phyloP scores from a whole-genome alignment of 257 asterid genomes.

The Solanum raphanifolium region DNA sequence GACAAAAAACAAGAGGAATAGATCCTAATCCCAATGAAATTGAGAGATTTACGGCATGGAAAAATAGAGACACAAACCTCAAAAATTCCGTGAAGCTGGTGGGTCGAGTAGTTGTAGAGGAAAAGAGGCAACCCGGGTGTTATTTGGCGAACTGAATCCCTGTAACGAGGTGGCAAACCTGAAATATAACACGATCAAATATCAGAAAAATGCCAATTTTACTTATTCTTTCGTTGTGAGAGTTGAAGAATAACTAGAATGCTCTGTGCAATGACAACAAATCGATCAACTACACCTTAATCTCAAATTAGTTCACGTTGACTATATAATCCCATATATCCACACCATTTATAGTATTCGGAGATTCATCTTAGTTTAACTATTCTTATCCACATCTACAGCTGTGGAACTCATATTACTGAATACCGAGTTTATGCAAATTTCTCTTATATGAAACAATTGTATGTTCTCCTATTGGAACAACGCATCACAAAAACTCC shows the following conservation, averaged over 20 bases:
- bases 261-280: background rate
- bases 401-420: background rate
- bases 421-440: background rate
- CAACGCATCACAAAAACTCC: background rate
- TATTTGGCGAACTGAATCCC: slow-evolving; percentile 82
- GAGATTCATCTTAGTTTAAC: background rate
- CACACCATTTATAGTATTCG: background rate
- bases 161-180: slow-evolving; percentile 92
- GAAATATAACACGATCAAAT: background rate
- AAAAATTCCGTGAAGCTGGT: slow-evolving; percentile 86
- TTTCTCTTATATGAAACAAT: background rate
- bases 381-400: background rate
- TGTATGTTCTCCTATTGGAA: background rate
- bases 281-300: background rate
- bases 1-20: background rate
- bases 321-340: background rate
- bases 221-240: background rate
- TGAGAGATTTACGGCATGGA: background rate
- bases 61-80: slow-evolving; percentile 43
- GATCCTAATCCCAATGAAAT: background rate
- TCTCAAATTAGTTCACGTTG: background rate
- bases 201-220: background rate
- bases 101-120: slow-evolving; percentile 87
- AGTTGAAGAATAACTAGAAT: background rate
- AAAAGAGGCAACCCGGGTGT: slow-evolving; percentile 93